phyloP scores from a whole-genome alignment of 306 rosid genomes.

The Prunus mume region DNA sequence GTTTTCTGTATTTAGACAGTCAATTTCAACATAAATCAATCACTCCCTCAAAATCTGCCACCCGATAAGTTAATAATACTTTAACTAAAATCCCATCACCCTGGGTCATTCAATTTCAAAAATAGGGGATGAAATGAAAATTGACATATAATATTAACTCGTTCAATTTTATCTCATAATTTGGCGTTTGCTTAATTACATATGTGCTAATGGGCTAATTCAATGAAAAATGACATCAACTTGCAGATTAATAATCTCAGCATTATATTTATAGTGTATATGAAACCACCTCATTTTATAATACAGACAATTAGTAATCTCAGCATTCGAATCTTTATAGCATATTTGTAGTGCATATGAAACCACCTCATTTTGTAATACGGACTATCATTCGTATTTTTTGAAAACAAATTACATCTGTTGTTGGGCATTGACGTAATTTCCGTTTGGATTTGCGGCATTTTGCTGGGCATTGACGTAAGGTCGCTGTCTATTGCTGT shows the following conservation, averaged over 20 bases:
- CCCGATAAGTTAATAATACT: not conserved
- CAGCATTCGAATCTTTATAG: too few relatives aligned
- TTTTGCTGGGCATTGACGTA: not conserved
- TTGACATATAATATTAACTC: not conserved
- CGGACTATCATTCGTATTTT: too few relatives aligned
- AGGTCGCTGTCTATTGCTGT: not conserved
- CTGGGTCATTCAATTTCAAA: too few relatives aligned
- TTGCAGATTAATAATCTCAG: fast-evolving
- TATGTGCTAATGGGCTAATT: fast-evolving
- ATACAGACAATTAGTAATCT: too few relatives aligned
- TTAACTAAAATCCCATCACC: not conserved
- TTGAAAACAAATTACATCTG: not conserved
- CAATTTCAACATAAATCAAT: not conserved
- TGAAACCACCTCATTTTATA: too few relatives aligned
- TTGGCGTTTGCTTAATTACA: too few relatives aligned
- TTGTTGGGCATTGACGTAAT: not conserved
- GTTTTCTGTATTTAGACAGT: not conserved
- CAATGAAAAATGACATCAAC: fast-evolving
- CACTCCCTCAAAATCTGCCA: not conserved
- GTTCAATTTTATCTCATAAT: too few relatives aligned
- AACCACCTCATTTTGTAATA: too few relatives aligned
- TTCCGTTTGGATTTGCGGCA: not conserved
- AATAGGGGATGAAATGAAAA: not conserved
- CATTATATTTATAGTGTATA: too few relatives aligned
- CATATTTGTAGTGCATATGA: too few relatives aligned